A percentile compares a stretch with the other conserved stretches of the same genome.
These are phyloP conservation scores for Flaveria floridana DNA, from an alignment of 140 eudicot species.

Conservation along the genomic window DNA sequence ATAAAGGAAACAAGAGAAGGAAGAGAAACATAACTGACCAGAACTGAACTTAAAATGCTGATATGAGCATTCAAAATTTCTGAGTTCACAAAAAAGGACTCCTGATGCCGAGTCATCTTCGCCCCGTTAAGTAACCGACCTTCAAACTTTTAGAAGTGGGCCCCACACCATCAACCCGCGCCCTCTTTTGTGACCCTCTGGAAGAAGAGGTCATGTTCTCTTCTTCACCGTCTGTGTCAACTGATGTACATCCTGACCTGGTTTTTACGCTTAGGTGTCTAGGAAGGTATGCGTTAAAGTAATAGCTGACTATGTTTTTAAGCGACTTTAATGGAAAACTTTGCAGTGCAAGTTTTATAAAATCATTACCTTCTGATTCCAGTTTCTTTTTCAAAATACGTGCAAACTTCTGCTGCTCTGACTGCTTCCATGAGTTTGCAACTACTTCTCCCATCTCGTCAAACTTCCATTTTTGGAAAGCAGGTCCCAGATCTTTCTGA, in stretches of 20 bases:
- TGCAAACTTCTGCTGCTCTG: slow-evolving; percentile 50
- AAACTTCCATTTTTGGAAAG: slow-evolving; percentile 59
- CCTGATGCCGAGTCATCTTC: slow-evolving; percentile 20
- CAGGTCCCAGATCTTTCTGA: slow-evolving; percentile 59
- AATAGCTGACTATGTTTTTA: slow-evolving; percentile 42
- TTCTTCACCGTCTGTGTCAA: slow-evolving; percentile 56
- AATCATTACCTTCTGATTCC: slow-evolving; percentile 38
- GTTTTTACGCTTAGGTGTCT: slow-evolving; percentile 40
- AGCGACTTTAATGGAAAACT: slow-evolving; percentile 44
- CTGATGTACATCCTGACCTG: slow-evolving; percentile 37
- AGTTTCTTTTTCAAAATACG: slow-evolving; percentile 39
- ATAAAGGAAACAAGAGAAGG: slow-evolving; percentile 26
- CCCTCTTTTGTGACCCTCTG: slow-evolving; percentile 31
- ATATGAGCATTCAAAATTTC: slow-evolving; percentile 17
- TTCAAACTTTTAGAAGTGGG: slow-evolving; percentile 29
- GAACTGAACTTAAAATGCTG: slow-evolving; percentile 21
- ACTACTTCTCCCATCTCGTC: slow-evolving; percentile 64
- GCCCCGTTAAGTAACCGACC: slow-evolving; percentile 34
- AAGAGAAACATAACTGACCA: slow-evolving; percentile 30
- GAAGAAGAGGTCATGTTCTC: slow-evolving; percentile 26
- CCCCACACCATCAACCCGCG: slow-evolving; percentile 26
- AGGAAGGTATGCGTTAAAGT: slow-evolving; percentile 62
- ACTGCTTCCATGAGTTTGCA: slow-evolving; percentile 47
- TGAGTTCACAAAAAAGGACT: slow-evolving; percentile 24
- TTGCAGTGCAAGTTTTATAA: slow-evolving; percentile 45